A percentile compares a stretch with the other conserved stretches of the same genome.
Evolutionary conservation across 495 filamentous ascomycete species (phyloP).

Genomic region (Hyaloscypha variabilis): DNA sequence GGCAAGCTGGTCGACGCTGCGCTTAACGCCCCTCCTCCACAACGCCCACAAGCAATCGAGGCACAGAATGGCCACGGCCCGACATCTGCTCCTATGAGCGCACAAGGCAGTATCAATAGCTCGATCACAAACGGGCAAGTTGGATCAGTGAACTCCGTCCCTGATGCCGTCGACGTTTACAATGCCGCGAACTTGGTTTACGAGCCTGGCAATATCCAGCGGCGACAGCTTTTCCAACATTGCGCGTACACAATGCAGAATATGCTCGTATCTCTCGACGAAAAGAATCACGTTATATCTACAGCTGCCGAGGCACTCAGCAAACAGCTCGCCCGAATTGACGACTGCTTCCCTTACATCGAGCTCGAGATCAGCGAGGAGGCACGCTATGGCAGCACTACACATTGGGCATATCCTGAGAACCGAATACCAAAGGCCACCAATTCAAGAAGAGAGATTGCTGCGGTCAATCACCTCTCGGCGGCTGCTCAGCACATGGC

Average conservation of each 20-base stretch:
- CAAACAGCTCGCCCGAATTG: conserved; percentile 81
- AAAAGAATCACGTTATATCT: conserved; percentile 94
- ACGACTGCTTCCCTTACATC: conserved; percentile 81
- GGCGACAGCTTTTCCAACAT: conserved; percentile 67
- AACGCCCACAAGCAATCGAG: conserved; percentile 36
- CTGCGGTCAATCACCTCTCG: conserved; percentile 66
- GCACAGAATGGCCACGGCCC: conserved; percentile 33
- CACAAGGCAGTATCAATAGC: conserved; percentile 40
- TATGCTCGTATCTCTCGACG: conserved; percentile 83
- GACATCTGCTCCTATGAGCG: conserved; percentile 43
- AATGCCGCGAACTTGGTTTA: conserved; percentile 37
- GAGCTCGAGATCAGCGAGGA: conserved; percentile 91
- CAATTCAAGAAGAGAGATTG: conserved; percentile 75
- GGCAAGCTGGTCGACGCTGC: conserved; percentile 69
- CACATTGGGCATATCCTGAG: conserved; percentile 95
- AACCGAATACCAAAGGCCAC: conserved; percentile 73
- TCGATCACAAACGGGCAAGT: conserved; percentile 34
- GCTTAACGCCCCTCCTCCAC: conserved; percentile 58
- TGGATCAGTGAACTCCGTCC: conserved; percentile 33
- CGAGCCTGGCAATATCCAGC: conserved; percentile 55
- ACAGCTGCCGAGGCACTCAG: conserved; percentile 87
- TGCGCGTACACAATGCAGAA: conserved; percentile 63
- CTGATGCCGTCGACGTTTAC: conserved; percentile 39
- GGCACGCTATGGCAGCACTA: conserved; percentile 85
- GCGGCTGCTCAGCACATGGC: conserved; percentile 72